phyloP scores from a whole-genome alignment of 2,329 filamentous ascomycete species.

The Xylariaceae sp. region DNA sequence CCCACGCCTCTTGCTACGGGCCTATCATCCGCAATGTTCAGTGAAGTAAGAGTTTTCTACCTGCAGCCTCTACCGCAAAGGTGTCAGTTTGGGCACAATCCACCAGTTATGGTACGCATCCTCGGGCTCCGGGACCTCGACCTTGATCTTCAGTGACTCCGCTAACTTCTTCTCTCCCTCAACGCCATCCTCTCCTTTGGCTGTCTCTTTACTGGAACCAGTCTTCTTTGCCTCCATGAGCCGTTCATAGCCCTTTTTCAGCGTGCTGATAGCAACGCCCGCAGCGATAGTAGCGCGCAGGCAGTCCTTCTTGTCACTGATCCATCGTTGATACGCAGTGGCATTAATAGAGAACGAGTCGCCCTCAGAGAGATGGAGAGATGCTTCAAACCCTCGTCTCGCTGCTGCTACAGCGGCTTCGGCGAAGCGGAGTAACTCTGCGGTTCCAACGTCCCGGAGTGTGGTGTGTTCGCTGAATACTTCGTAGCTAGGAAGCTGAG shows the following conservation, averaged over 20 bases:
- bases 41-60: not conserved
- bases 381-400: slow-evolving; percentile 53
- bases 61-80: slow-evolving; percentile 8
- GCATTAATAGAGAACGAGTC: slow-evolving; percentile 51
- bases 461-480: slow-evolving; percentile 49
- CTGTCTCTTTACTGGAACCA: slow-evolving; percentile 2
- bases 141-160: slow-evolving; percentile 34
- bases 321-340: slow-evolving; percentile 57
- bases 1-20: not conserved
- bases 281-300: slow-evolving; percentile 69
- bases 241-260: slow-evolving; percentile 48
- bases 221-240: slow-evolving; percentile 15
- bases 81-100: slow-evolving; percentile 53
- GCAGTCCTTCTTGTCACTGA: slow-evolving; percentile 53
- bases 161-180: slow-evolving; percentile 3
- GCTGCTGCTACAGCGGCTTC: slow-evolving; percentile 44
- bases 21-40: not conserved
- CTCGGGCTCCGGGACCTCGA: slow-evolving; percentile 49
- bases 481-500: slow-evolving; percentile 61
- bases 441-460: slow-evolving; percentile 37
- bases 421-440: slow-evolving; percentile 42
- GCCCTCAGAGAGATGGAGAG: slow-evolving; percentile 47
- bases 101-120: slow-evolving; percentile 62
- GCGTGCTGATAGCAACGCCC: slow-evolving; percentile 60
- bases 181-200: slow-evolving; percentile 11